phyloP scores from a whole-genome alignment of 2,329 filamentous ascomycete genomes.

The Fusarium sp. region DNA sequence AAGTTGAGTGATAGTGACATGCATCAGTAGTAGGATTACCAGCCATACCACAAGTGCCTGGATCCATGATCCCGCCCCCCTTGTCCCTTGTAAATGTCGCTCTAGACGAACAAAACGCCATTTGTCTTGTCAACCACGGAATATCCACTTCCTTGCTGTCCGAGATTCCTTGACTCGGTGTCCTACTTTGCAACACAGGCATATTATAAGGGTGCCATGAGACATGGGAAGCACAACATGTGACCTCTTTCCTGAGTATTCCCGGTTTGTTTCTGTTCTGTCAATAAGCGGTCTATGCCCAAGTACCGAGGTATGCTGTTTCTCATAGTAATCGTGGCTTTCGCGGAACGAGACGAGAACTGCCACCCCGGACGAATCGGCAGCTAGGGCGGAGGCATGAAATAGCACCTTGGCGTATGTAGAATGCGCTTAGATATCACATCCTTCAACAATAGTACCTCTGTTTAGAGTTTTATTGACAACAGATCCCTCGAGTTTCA shows the following conservation, averaged over 20 bases:
- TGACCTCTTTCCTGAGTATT: constrained; percentile 9
- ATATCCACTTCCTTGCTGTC: background rate
- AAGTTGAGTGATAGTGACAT: constrained; percentile 19
- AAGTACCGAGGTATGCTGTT: constrained; percentile 3
- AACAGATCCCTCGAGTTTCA: constrained; percentile 10
- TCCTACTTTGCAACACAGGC: constrained; percentile 16
- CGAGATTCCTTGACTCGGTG: background rate
- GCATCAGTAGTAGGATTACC: constrained; percentile 7
- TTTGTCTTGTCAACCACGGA: background rate
- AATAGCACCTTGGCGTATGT: constrained; percentile 1
- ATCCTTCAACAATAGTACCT: background rate
- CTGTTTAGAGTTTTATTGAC: constrained; percentile 7
- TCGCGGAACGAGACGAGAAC: background rate
- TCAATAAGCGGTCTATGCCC: constrained; percentile 1
- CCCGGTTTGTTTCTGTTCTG: background rate
- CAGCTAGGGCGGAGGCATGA: constrained; percentile 1
- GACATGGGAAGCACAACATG: constrained; percentile 9
- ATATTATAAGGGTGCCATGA: constrained; percentile 38
- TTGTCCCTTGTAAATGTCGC: background rate
- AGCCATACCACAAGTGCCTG: constrained; percentile 19
- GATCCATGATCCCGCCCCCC: background rate
- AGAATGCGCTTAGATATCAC: background rate
- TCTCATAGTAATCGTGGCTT: constrained; percentile 1
- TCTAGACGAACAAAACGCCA: constrained; percentile 1
- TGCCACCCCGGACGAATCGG: background rate